Evolutionary conservation across 2,329 filamentous ascomycete genomes (phyloP).

Genomic region (Nothophoma quercina): DNA sequence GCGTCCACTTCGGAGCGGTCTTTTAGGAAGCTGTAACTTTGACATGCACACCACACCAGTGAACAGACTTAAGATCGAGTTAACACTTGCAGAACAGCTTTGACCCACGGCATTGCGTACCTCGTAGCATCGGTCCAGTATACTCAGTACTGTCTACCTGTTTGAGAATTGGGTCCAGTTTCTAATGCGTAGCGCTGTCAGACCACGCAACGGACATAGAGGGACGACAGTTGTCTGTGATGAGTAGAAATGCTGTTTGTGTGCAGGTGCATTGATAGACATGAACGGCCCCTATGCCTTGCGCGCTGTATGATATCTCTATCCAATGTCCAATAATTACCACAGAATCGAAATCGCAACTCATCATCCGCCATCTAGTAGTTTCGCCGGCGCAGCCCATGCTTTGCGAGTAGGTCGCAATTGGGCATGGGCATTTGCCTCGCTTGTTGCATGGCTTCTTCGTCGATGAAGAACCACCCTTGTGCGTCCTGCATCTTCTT

Average conservation of each 20-base stretch:
- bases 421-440: slow-evolving; percentile 66
- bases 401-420: slow-evolving; percentile 63
- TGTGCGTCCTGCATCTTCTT: slow-evolving; percentile 78
- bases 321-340: slow-evolving; percentile 15
- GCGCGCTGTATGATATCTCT: slow-evolving; percentile 11
- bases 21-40: neutral
- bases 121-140: too few relatives aligned
- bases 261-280: slow-evolving; percentile 3
- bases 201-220: too few relatives aligned
- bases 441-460: slow-evolving; percentile 78
- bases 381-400: slow-evolving; percentile 44
- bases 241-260: neutral
- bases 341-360: slow-evolving; percentile 3
- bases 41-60: too few relatives aligned
- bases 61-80: too few relatives aligned
- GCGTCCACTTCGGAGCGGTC: neutral
- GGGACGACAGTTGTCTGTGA: too few relatives aligned
- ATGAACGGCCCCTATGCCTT: slow-evolving; percentile 8
- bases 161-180: too few relatives aligned
- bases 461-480: slow-evolving; percentile 86
- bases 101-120: too few relatives aligned
- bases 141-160: too few relatives aligned
- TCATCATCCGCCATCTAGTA: slow-evolving; percentile 2
- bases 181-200: too few relatives aligned
- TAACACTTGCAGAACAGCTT: too few relatives aligned